These are phyloP conservation scores for Claviceps africana DNA, from an alignment of 2,329 filamentous ascomycete genomes.

Conservation along the genomic window DNA sequence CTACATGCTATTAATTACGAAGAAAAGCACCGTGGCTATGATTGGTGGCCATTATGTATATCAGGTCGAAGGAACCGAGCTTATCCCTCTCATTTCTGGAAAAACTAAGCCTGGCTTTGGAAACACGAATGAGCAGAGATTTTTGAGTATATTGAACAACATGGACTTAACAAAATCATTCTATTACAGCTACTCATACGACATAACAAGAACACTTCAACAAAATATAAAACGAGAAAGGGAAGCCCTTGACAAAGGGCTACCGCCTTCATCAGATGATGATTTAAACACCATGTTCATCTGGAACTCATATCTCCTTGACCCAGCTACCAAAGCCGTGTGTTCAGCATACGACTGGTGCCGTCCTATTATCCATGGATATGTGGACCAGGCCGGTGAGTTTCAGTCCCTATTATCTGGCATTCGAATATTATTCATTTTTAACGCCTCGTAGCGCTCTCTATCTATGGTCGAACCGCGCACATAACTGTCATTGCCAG, in stretches of 20 bases:
- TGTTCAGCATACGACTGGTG: conserved; percentile 91
- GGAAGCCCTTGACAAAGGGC: conserved; percentile 50
- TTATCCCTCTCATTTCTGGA: conserved; percentile 71
- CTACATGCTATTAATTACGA: conserved; percentile 95
- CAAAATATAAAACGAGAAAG: conserved; percentile 80
- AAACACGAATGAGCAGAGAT: conserved; percentile 80
- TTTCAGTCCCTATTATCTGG: background rate
- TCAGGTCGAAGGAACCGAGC: conserved; percentile 83
- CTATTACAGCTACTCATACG: conserved; percentile 97
- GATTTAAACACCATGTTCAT: conserved; percentile 93
- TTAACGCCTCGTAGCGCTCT: conserved; percentile 36
- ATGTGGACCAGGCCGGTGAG: conserved; percentile 70
- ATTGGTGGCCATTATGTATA: conserved; percentile 93
- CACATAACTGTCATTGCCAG: conserved; percentile 91
- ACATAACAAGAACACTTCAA: conserved; percentile 83
- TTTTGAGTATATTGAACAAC: conserved; percentile 77
- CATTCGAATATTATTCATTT: background rate
- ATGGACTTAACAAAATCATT: conserved; percentile 83
- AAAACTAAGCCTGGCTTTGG: conserved; percentile 61
- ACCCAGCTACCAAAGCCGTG: conserved; percentile 55
- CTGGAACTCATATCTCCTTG: conserved; percentile 84
- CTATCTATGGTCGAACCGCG: conserved; percentile 74
- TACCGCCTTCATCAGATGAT: conserved; percentile 40
- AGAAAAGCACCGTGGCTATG: conserved; percentile 91
- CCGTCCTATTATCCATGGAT: conserved; percentile 86